Evolutionary conservation across 257 asterid genomes (phyloP).

Genomic region (Scutellaria baicalensis): DNA sequence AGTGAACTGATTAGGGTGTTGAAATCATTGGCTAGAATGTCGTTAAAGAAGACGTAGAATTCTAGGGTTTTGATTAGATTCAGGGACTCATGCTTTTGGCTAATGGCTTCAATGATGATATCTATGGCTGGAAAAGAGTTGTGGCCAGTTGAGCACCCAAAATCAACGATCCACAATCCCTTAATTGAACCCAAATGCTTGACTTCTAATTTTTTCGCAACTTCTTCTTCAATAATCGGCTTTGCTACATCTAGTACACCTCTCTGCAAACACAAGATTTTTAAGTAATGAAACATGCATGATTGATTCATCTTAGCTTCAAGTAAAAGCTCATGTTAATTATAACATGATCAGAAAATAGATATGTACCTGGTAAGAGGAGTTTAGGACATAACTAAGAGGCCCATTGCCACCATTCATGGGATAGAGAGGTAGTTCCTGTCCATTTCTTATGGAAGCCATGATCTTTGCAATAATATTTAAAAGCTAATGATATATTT

Average conservation of each 20-base stretch:
- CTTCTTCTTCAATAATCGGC: conserved; percentile 16
- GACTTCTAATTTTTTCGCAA: neutral
- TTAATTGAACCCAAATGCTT: neutral
- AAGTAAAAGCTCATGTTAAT: too few species aligned
- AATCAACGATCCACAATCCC: conserved; percentile 24
- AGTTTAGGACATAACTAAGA: conserved; percentile 23
- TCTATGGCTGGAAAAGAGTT: conserved; percentile 30
- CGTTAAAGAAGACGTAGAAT: too few species aligned
- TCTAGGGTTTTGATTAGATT: neutral
- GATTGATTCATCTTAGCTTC: too few species aligned
- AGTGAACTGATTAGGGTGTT: too few species aligned
- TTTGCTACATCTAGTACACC: conserved; percentile 9
- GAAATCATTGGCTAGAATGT: too few species aligned
- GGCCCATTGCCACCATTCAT: conserved; percentile 28
- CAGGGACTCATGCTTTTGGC: neutral
- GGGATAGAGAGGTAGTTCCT: neutral
- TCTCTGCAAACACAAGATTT: conserved; percentile 8
- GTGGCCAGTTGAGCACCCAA: conserved; percentile 40
- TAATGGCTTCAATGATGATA: conserved; percentile 19
- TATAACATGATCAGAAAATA: too few species aligned
- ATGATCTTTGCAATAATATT: too few species aligned
- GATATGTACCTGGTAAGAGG: conserved; percentile 37
- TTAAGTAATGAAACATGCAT: too few species aligned
- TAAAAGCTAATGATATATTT: too few species aligned
- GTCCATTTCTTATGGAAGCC: too few species aligned